Conservation (phyloP, 2,329 filamentous ascomycete species). For the Pestalotiopsis sp. region DNA sequence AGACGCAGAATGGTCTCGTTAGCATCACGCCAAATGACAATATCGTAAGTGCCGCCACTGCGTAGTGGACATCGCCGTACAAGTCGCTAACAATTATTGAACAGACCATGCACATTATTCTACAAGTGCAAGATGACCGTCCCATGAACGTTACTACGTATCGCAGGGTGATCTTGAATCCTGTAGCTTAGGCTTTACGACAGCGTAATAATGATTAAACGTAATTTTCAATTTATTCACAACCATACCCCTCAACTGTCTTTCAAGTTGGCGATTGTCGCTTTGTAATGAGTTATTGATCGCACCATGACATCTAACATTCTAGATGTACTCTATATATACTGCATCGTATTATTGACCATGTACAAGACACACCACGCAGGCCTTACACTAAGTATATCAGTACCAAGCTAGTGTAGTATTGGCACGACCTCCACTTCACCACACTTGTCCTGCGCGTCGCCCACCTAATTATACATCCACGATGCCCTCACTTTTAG, state of each 20-base stretch:
- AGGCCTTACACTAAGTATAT: too few species aligned
- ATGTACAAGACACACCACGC: too few species aligned
- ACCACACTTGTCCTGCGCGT: neutral
- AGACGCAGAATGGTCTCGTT: neutral
- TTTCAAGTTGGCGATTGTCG: neutral
- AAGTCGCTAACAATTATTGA: neutral
- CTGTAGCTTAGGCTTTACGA: neutral
- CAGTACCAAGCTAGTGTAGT: neutral
- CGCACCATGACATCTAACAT: too few species aligned
- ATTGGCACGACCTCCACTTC: neutral
- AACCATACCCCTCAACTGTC: neutral
- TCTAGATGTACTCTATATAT: too few species aligned
- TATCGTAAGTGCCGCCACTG: neutral
- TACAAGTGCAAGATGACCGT: slow-evolving; percentile 1
- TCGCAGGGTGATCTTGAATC: neutral
- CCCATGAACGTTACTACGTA: neutral
- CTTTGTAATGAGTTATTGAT: too few species aligned
- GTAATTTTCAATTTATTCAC: neutral
- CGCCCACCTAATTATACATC: neutral
- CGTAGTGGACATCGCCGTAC: neutral
- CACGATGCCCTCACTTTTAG: neutral
- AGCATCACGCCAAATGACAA: neutral
- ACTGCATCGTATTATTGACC: too few species aligned
- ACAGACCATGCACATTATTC: slow-evolving; percentile 1
- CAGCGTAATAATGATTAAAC: neutral